A percentile compares a stretch with the other conserved stretches of the same genome.
Evolutionary conservation across 148 eudicot species (phyloP).

Genomic region (Pouteria glomerata): DNA sequence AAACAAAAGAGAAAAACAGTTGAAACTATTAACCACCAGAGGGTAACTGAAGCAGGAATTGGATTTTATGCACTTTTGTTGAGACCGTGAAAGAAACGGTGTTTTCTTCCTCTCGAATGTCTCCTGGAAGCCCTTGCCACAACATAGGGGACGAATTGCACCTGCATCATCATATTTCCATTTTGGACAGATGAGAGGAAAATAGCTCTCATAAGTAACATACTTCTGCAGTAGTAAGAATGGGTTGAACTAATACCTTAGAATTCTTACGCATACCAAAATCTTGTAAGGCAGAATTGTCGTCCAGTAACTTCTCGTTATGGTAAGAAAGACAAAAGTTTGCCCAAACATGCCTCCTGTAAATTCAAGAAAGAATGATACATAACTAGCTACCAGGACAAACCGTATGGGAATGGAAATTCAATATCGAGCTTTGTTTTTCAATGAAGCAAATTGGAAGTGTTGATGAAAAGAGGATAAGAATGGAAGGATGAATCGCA

Average conservation of each 20-base stretch:
- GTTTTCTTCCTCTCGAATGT: constrained; percentile 76
- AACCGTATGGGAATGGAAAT: background rate
- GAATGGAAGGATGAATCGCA: background rate
- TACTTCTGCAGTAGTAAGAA: background rate
- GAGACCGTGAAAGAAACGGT: constrained; percentile 87
- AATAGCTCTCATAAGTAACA: background rate
- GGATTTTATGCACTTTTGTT: constrained; percentile 41
- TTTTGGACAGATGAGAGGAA: background rate
- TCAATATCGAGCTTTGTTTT: background rate
- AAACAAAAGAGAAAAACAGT: too few relatives aligned
- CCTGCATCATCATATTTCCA: constrained; percentile 40
- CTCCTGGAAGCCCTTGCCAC: constrained; percentile 48
- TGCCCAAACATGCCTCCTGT: constrained; percentile 94
- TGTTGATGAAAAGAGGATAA: background rate
- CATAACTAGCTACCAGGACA: background rate
- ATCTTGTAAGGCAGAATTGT: constrained; percentile 56
- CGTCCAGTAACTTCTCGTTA: constrained; percentile 75
- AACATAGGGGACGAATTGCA: constrained; percentile 73
- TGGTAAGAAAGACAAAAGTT: constrained; percentile 74
- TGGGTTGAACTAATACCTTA: constrained; percentile 41
- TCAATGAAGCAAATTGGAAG: background rate
- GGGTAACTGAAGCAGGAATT: too few relatives aligned
- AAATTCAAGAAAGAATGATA: constrained; percentile 2
- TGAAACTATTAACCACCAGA: too few relatives aligned
- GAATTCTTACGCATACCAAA: constrained; percentile 78